Evolutionary conservation across 139 green algal species (phyloP).

Genomic region (Medakamo hakoo): DNA sequence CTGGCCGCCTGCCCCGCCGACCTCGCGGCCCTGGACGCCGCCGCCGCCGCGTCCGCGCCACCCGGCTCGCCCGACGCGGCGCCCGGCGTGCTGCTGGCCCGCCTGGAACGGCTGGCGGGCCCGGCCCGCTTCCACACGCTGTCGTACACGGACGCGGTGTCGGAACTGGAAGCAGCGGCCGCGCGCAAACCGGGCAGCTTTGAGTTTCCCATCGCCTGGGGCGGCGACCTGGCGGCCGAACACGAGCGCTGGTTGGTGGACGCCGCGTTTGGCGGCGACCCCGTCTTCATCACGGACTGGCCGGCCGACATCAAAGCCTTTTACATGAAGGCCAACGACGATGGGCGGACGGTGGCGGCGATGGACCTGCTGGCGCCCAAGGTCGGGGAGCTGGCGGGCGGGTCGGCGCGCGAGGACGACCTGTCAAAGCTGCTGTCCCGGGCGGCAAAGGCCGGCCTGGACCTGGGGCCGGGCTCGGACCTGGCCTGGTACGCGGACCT

Average conservation of each 20-base stretch:
- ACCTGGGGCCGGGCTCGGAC: constrained; percentile 18
- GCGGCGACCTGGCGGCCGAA: constrained; percentile 42
- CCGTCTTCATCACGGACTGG: constrained; percentile 94
- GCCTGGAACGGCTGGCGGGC: constrained; percentile 34
- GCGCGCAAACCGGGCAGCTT: constrained; percentile 57
- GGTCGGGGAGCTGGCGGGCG: constrained; percentile 85
- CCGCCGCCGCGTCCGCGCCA: no score
- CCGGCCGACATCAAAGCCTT: constrained; percentile 90
- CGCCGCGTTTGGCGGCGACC: constrained; percentile 64
- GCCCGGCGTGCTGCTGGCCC: neutral
- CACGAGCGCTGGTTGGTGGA: constrained; percentile 95
- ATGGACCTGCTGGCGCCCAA: constrained; percentile 97
- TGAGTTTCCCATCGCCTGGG: constrained; percentile 35
- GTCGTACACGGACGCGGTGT: constrained; percentile 88
- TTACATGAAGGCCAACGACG: constrained; percentile 96
- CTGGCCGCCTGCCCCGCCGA: constrained; percentile 62
- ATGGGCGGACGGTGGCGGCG: constrained; percentile 91
- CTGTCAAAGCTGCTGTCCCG: constrained; percentile 47
- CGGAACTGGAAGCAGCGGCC: constrained; percentile 64
- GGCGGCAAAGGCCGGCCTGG: constrained; percentile 52
- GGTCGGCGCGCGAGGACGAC: constrained; percentile 72
- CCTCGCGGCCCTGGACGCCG: constrained; percentile 43
- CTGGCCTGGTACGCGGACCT: constrained; percentile 96
- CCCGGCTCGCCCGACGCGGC: neutral
- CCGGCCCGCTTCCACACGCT: constrained; percentile 69